Evolutionary conservation across 225 moss, liverwort and hornwort species (phyloP), one percentile per base, ranked within the genome.

Genomic region (Rhytidiadelphus loreus): DNA sequence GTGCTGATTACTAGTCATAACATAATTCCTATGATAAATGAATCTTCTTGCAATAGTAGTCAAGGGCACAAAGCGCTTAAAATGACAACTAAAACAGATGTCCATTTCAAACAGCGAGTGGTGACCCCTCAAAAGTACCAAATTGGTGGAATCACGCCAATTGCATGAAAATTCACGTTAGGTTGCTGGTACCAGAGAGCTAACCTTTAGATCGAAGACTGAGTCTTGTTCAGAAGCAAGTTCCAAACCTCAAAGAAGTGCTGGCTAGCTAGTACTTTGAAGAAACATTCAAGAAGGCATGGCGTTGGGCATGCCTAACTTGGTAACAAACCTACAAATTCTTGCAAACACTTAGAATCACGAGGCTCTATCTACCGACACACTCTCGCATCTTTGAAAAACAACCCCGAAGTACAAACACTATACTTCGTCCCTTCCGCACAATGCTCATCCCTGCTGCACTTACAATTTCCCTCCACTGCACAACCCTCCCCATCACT

Each of bases 391-490:
- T 70, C 73, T 3, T 32, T 24, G 66, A 84, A 95, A 4, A 94
- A 76, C 44, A 81, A 43, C 7, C 94, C 92, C 1, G 88, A 43
- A 22, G 76, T 77, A 33, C 95, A 95, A 32, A 88, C 66, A 23
- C 24, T 65, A 2, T 90, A 87, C 9, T 60, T 22, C 17, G 41
- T 41, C 13, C 61, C 75, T 17, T 88, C 76, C 12, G 88, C 90
- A 32, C 95, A 95, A 85, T 94, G 93, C 71, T 77, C 83, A 41
- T 95, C 83, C 5, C 79, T 21, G 1, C 79, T 81, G 78, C 95
- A 94, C 57, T 90, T 90, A 52, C 94, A 95, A 20, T 89, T 89
- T 3, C 95, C 95, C 39, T 92, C 90, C 16, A 92, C 62, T 1
- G 89, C 95, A 25, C 95, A 95, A 1, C 86, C 85, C 5, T 89